Percentiles rank a stretch among this genome's conserved stretches.
Evolutionary conservation across 495 filamentous ascomycete species (phyloP).

Genomic region (Neurospora cerealis): DNA sequence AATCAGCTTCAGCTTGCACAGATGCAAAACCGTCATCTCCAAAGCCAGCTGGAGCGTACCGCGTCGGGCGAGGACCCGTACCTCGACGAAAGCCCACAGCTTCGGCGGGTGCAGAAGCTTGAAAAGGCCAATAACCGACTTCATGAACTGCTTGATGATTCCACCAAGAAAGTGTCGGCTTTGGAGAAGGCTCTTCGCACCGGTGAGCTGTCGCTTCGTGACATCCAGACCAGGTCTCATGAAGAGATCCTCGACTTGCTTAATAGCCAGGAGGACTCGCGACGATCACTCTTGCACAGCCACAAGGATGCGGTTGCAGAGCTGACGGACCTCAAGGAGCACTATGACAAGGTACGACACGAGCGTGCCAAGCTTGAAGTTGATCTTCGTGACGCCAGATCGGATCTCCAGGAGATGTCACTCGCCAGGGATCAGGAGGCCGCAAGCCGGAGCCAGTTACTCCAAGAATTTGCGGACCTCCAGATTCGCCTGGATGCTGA

Average conservation of each 20-base stretch:
- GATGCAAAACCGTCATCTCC: slow-evolving; percentile 92
- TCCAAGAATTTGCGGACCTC: slow-evolving; percentile 87
- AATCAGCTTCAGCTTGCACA: slow-evolving; percentile 91
- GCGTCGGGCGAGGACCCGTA: slow-evolving; percentile 46
- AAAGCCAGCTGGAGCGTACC: slow-evolving; percentile 68
- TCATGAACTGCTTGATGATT: slow-evolving; percentile 93
- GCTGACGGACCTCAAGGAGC: slow-evolving; percentile 71
- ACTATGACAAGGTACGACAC: slow-evolving; percentile 78
- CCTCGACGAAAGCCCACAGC: slow-evolving; percentile 73
- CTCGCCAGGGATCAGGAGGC: slow-evolving; percentile 73
- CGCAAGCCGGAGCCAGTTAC: slow-evolving; percentile 70
- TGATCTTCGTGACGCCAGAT: slow-evolving; percentile 76
- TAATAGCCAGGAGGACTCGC: slow-evolving; percentile 85
- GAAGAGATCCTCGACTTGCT: slow-evolving; percentile 92
- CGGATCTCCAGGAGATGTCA: slow-evolving; percentile 73
- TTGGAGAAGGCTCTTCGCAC: slow-evolving; percentile 78
- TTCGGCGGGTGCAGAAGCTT: slow-evolving; percentile 77
- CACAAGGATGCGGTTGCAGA: slow-evolving; percentile 82
- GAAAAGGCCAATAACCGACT: slow-evolving; percentile 87
- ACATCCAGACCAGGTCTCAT: slow-evolving; percentile 87
- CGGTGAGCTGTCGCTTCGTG: slow-evolving; percentile 83
- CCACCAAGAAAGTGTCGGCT: slow-evolving; percentile 82
- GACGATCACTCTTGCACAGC: slow-evolving; percentile 66
- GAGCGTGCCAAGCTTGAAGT: slow-evolving; percentile 69
- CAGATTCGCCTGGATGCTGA: slow-evolving; percentile 91